Base-by-base conservation (phyloP, 1,284 basidiomycete species). In the Ganoderma sinense region DNA sequence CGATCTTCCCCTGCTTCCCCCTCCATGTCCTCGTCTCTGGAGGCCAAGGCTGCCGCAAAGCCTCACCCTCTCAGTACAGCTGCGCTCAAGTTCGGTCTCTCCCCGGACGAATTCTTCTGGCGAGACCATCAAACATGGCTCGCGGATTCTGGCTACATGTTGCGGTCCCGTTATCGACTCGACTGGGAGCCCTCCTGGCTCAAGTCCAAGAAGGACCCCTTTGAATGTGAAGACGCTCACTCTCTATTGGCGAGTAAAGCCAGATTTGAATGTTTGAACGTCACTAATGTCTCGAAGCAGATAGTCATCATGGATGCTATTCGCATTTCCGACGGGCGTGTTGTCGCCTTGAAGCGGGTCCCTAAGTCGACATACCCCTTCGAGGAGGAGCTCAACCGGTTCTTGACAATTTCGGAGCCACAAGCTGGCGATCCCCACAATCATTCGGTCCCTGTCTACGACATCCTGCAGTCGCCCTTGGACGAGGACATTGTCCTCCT, bases 371-470 rank as follows among this genome's bases (percentile, higher is more conserved):
- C 2, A 73, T 81, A 48, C 20, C 45, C 45, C 7, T 10, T 8
- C 16, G 45, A 48, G 10, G 45, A 48, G n/a, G 20, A 18, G 45
- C 5, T 23, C 45, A 48, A 48, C 20, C 45, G 45, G 20, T 48
- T 48, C 20, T 48, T 48, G 5, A 67, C 41, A 26, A 43, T 33
- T 29, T 68, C 70, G 2, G 69, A 71, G 18, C 69, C 64, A 0
- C 63, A 75, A 5, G 60, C 33, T 0, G 58, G 67, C 1, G 71
- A 80, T 61, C 70, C 77, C 5, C 62, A 64, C 14, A 81, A 81
- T 40, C 80, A 80, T 58, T 74, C 69, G 29, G 75, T 75, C 1
- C 78, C 76, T 0, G 33, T 82, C 4, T 65, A 80, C 26, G 78
- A 79, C 0, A 55, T 71, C 0, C 66, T 81, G 0, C 36, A 74